Base-by-base conservation (phyloP, 495 filamentous ascomycete species). In the Neurospora tetraspora region DNA sequence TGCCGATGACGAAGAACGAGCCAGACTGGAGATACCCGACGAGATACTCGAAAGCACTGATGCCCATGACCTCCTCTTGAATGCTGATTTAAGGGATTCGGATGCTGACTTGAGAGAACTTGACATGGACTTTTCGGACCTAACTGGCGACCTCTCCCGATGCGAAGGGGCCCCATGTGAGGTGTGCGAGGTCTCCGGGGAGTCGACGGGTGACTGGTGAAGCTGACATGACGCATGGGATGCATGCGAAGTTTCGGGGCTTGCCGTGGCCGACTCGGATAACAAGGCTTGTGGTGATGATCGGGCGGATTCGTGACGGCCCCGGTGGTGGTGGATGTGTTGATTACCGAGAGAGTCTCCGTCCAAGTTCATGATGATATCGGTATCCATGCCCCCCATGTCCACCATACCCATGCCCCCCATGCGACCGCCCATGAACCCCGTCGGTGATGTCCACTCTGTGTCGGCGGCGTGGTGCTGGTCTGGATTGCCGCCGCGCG, bases 11-110 rank as follows among this genome's bases (percentile, higher is more conserved):
- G 79, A 78, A 1, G 79, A 80, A 5, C 79, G 74, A 1, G 79
- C 79, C n/a, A 80, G 71, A 43, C 79, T 80, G 31, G 74, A 76
- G 38, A 80, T 80, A 14, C 79, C 79, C 4, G 79, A 79, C 43
- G 79, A 80, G 69, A 80, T 80, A 53, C 79, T 80, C 37, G 79
- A 79, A 7, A 80, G 72, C 16, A 80, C 78, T 34, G 79, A 80
- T 7, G 79, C 79, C 79, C 79, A 80, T 18, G 79, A 80, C 69
- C 78, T 65, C 8, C 79, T 75, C 65, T 79, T 80, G 68, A 70
- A 72, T 14, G 78, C 78, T 8, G 79, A 80, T 38, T 76, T 80
- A 45, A 74, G 73, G 5, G 78, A 80, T 7, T 65, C 53, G 6
- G 53, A 65, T 18, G 53, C 53, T 12, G 79, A 80, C 39, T 79